Evolutionary conservation across 83 land plant genomes (phyloP), one percentile per base, ranked within the genome.

Genomic region (Diphasiastrum complanatum): DNA sequence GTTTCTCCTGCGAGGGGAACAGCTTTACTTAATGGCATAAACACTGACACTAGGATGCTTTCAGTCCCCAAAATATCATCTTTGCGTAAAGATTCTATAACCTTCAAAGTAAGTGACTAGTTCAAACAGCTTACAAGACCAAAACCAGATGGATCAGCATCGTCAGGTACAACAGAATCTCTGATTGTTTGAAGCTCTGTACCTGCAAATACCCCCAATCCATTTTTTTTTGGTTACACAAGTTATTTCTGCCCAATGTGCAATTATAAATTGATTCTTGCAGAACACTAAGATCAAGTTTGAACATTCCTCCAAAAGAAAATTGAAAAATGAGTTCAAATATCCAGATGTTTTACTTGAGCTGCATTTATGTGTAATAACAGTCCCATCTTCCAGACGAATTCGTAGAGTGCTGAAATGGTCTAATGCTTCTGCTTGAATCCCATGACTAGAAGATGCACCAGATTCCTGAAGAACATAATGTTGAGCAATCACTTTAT

Each of bases 111-210:
- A n/a, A n/a, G n/a, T n/a, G n/a, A n/a, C n/a, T n/a, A n/a, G n/a
- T n/a, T n/a, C n/a, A n/a, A n/a, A n/a, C 6, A 10, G 41, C 63
- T 47, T 47, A 62, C 65, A 62, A 62, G 65, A 51, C 65, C 65
- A 62, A 43, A 62, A 22, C 31, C 48, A 30, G 60, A 46, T 46
- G 65, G 38, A 23, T 46, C 29, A 16, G 16, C 10, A 18, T 33
- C 33, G 16, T 29, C 65, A 1, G 51, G 48, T 2, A 62, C 45
- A 1, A 47, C 34, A 62, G 27, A 62, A 26, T 62, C 51, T 12
- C 30, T 19, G 5, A 62, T 51, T 47, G 51, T 22, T 46, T 62
- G 55, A 12, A 62, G 30, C 3, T 48, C 45, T 1, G 65, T 62
- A 29, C 45, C 65, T 62, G 36, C 29, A 62, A 10, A 23, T 33